These are phyloP conservation scores for Metschnikowia vanudenii DNA, from an alignment of 805 yeast species.

Conservation along the genomic window DNA sequence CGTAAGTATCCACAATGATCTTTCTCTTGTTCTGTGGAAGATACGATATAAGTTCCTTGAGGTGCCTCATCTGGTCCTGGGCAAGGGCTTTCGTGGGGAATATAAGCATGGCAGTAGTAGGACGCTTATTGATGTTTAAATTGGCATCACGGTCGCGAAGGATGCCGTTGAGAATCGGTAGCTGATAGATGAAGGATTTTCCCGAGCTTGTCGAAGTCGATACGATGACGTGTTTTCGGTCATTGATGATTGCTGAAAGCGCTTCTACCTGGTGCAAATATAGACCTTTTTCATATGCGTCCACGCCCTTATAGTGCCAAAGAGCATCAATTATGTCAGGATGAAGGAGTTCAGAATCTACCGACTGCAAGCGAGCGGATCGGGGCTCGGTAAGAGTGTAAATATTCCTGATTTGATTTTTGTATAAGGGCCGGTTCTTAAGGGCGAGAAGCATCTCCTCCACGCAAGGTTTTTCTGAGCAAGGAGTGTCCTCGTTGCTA, in stretches of 20 bases:
- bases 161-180: constrained; percentile 65
- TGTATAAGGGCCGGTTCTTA: constrained; percentile 49
- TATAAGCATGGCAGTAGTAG: constrained; percentile 72
- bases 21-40: constrained; percentile 44
- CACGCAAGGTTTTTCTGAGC: constrained; percentile 13
- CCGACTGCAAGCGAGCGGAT: constrained; percentile 43
- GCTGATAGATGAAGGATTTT: constrained; percentile 86
- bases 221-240: constrained; percentile 66
- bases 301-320: constrained; percentile 42
- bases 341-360: constrained; percentile 45
- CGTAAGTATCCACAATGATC: constrained; percentile 73
- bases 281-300: constrained; percentile 43
- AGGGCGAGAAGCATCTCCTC: constrained; percentile 50
- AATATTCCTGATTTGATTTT: constrained; percentile 58
- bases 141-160: constrained; percentile 36
- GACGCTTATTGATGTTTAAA: constrained; percentile 27
- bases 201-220: constrained; percentile 98
- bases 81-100: constrained; percentile 98
- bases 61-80: constrained; percentile 89
- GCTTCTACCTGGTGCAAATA: constrained; percentile 87
- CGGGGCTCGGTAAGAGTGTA: constrained; percentile 47
- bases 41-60: constrained; percentile 52
- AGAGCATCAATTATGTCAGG: constrained; percentile 51
- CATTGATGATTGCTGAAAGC: constrained; percentile 51
- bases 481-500: neutral